These are phyloP conservation scores for Nakaseomyces glabratus DNA, from an alignment of 1,139 yeast genomes.

Conservation along the genomic window DNA sequence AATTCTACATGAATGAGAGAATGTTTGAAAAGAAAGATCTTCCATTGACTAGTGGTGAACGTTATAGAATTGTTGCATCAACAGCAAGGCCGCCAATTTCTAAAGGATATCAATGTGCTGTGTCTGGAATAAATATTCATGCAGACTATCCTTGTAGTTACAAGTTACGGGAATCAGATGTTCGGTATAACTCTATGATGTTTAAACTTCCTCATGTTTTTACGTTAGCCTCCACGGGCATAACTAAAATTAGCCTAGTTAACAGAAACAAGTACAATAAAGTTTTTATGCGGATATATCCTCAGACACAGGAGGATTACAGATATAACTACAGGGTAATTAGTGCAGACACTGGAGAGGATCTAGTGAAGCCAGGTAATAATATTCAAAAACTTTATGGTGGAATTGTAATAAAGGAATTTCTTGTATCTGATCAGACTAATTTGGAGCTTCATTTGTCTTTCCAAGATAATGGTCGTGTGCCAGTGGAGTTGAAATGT, in stretches of 20 bases:
- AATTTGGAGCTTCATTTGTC: background rate
- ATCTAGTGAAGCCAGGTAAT: background rate
- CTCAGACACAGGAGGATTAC: conserved; percentile 2
- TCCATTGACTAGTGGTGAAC: conserved; percentile 34
- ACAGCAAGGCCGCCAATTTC: conserved; percentile 18
- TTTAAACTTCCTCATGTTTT: conserved; percentile 1
- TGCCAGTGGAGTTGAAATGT: too few relatives aligned
- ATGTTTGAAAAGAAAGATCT: conserved; percentile 16
- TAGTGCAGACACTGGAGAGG: background rate
- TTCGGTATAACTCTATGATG: conserved; percentile 2
- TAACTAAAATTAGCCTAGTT: background rate
- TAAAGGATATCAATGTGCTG: conserved; percentile 3
- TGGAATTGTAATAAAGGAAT: conserved; percentile 4
- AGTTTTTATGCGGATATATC: conserved; percentile 1
- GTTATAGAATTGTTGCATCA: conserved; percentile 33
- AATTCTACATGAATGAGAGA: conserved; percentile 1
- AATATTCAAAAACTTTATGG: conserved; percentile 1
- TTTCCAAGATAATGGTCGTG: too few relatives aligned
- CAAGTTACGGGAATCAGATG: conserved; percentile 1
- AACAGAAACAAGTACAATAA: conserved; percentile 2
- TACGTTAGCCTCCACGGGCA: background rate
- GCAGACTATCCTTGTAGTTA: conserved; percentile 3
- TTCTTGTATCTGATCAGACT: background rate
- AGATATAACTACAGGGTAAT: background rate
- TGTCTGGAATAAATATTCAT: conserved; percentile 2